Conservation (phyloP, 2,329 filamentous ascomycete species). For the Fusarium chlamydosporum region DNA sequence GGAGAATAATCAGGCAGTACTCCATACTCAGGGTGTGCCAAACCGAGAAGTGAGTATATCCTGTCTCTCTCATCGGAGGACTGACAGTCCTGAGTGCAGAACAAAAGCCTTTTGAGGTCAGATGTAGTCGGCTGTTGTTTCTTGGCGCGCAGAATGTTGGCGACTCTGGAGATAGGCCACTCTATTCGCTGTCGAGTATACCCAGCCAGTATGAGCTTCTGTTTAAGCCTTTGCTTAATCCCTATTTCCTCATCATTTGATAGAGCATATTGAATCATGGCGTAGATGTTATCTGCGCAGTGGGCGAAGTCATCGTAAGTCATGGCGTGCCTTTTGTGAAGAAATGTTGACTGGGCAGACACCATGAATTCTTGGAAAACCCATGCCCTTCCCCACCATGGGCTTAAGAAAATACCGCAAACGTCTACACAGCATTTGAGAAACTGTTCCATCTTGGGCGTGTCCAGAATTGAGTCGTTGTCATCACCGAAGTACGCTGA, state of each 20-base stretch:
- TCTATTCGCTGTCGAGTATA: rapidly evolving
- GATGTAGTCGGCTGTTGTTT: rapidly evolving
- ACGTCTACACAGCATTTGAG: not conserved
- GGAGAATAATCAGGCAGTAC: slow-evolving; percentile 7
- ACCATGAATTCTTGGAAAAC: slow-evolving; percentile 23
- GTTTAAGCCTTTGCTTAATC: not conserved
- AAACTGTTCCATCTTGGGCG: rapidly evolving
- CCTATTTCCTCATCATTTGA: too few species aligned
- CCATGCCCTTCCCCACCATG: slow-evolving; percentile 28
- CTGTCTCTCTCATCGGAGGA: slow-evolving; percentile 8
- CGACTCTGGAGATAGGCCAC: rapidly evolving
- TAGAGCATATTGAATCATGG: too few species aligned
- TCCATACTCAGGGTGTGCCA: not conserved
- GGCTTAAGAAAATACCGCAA: not conserved
- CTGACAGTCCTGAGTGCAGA: rapidly evolving
- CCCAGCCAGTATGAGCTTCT: not conserved
- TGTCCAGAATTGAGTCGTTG: not conserved
- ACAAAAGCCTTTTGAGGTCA: not conserved
- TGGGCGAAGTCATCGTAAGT: rapidly evolving
- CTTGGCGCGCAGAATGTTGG: not conserved
- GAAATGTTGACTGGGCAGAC: not conserved
- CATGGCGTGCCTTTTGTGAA: not conserved
- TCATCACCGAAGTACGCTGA: too few species aligned
- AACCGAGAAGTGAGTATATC: slow-evolving; percentile 12
- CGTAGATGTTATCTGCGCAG: too few species aligned